These are phyloP conservation scores for Massarina eburnea DNA, from an alignment of 2,329 filamentous ascomycete genomes.

Conservation along the genomic window DNA sequence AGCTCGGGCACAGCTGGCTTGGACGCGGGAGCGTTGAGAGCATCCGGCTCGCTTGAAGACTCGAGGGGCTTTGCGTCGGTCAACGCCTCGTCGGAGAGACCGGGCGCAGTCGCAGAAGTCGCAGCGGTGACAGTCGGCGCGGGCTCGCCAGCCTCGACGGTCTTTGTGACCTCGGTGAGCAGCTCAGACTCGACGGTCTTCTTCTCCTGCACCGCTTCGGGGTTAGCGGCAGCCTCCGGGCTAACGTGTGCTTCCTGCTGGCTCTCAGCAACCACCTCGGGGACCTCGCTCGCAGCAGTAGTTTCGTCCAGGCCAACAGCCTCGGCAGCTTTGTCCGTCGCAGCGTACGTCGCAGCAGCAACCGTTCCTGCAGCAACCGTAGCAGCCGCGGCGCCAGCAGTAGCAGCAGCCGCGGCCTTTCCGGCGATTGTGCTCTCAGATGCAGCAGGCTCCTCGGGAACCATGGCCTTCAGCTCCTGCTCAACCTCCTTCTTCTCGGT, in stretches of 20 bases:
- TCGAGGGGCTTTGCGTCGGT: slow-evolving; percentile 32
- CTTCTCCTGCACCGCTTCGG: slow-evolving; percentile 70
- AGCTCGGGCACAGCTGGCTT: slow-evolving; percentile 28
- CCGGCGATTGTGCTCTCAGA: slow-evolving; percentile 46
- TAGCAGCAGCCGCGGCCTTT: slow-evolving; percentile 41
- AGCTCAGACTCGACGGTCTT: slow-evolving; percentile 69
- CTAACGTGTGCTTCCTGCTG: slow-evolving; percentile 64
- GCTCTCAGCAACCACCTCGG: slow-evolving; percentile 69
- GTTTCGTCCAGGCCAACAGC: slow-evolving; percentile 45
- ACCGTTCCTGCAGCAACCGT: slow-evolving; percentile 48
- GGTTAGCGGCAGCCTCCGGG: slow-evolving; percentile 67
- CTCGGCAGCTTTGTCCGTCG: slow-evolving; percentile 42
- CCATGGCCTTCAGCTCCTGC: slow-evolving; percentile 68
- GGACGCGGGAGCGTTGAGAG: slow-evolving; percentile 43
- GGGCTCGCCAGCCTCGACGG: slow-evolving; percentile 46
- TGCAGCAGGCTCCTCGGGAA: slow-evolving; percentile 61
- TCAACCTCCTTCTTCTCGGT: slow-evolving; percentile 72
- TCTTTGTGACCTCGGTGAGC: slow-evolving; percentile 59
- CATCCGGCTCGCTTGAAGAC: slow-evolving; percentile 34
- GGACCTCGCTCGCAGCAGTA: slow-evolving; percentile 43
- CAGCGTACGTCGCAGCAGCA: slow-evolving; percentile 30
- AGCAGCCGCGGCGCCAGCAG: slow-evolving; percentile 44
- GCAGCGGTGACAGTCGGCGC: slow-evolving; percentile 44
- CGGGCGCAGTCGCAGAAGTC: slow-evolving; percentile 43
- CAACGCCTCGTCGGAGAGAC: slow-evolving; percentile 27